These are phyloP conservation scores for Globisporangium heterothallicum DNA, from an alignment of 352 stramenopile species.

Conservation along the genomic window DNA sequence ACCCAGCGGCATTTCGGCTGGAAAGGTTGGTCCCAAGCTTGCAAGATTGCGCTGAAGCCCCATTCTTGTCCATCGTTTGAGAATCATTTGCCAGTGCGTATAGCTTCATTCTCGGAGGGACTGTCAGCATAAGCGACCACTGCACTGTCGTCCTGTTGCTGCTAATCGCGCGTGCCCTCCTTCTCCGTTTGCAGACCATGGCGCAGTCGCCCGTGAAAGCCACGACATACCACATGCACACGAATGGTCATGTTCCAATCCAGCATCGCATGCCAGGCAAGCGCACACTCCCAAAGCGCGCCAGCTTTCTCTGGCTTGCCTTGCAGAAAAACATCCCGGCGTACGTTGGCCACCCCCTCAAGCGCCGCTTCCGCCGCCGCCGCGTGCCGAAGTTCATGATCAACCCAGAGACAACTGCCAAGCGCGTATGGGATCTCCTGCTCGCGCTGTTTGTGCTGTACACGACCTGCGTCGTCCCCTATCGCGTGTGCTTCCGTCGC, in stretches of 20 bases:
- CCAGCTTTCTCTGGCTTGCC: constrained; percentile 38
- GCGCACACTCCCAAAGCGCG: constrained; percentile 20
- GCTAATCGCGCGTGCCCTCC: no score
- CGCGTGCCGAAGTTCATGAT: constrained; percentile 49
- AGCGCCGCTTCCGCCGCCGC: constrained; percentile 24
- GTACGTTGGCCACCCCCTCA: constrained; percentile 27
- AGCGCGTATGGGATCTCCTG: constrained; percentile 64
- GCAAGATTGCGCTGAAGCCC: no score
- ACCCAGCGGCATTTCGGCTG: no score
- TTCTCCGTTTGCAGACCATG: not conserved
- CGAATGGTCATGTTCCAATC: not conserved
- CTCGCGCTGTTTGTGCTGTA: constrained; percentile 68
- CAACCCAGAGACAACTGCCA: constrained; percentile 46
- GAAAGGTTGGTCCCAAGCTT: no score
- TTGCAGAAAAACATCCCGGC: constrained; percentile 51
- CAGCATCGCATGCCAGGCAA: not conserved
- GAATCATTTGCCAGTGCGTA: no score
- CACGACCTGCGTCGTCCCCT: constrained; percentile 67
- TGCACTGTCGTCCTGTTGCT: no score
- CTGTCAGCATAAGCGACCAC: no score
- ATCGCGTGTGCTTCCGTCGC: constrained; percentile 69
- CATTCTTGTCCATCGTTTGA: no score
- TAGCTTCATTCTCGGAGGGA: no score
- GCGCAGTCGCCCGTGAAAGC: not conserved
- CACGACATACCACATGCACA: not conserved